phyloP scores from a whole-genome alignment of 2,329 filamentous ascomycete genomes.

The Stagonosporopsis chrysanthemi region DNA sequence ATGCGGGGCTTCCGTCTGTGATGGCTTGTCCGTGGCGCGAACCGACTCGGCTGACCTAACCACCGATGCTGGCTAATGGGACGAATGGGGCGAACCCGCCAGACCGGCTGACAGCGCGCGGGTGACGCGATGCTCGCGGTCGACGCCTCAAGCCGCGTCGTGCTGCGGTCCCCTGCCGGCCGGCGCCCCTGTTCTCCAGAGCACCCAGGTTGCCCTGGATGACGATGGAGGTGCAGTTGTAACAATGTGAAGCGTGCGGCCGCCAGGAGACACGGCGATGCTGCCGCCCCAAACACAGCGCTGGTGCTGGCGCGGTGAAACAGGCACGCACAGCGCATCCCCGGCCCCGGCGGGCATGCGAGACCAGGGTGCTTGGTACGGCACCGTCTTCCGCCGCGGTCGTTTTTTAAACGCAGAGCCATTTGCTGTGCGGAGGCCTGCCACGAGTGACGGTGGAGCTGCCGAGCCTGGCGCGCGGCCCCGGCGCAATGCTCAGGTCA shows the following conservation, averaged over 20 bases:
- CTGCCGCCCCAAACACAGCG: constrained; percentile 6
- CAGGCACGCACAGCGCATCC: constrained; percentile 42
- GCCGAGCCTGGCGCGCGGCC: constrained; percentile 36
- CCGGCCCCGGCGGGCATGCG: constrained; percentile 22
- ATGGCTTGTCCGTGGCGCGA: constrained; percentile 31
- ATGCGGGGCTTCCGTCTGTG: constrained; percentile 32
- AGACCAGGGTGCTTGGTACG: constrained; percentile 29
- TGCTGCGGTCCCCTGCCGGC: constrained; percentile 24
- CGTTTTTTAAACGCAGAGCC: constrained; percentile 44
- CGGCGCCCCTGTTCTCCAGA: constrained; percentile 19
- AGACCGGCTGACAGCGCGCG: constrained; percentile 41
- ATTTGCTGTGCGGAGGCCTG: constrained; percentile 38
- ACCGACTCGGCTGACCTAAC: constrained; percentile 38
- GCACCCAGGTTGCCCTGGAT: constrained; percentile 10
- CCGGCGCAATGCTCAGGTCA: constrained; percentile 31
- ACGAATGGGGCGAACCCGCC: constrained; percentile 32
- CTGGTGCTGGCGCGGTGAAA: constrained; percentile 29
- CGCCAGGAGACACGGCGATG: constrained; percentile 27
- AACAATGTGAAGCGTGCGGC: constrained; percentile 22
- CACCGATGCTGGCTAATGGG: constrained; percentile 21
- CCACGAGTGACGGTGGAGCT: constrained; percentile 39
- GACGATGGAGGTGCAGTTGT: not conserved
- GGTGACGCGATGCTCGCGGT: constrained; percentile 36
- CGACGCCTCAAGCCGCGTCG: constrained; percentile 25
- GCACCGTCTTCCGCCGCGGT: constrained; percentile 40